Evolutionary conservation across 1,284 basidiomycete genomes (phyloP).

Genomic region (Fistulinella staudtii): DNA sequence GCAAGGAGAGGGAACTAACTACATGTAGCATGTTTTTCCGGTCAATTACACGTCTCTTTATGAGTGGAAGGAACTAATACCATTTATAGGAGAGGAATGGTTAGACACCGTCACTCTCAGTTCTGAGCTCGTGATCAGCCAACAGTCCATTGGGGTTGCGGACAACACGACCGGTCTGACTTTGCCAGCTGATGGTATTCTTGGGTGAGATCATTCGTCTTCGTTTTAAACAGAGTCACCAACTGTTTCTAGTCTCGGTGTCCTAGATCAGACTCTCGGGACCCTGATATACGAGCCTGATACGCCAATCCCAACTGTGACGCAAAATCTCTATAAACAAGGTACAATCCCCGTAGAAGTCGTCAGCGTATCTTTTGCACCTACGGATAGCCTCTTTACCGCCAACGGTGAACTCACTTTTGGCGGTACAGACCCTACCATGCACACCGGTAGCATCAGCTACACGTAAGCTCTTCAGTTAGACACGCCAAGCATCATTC

Average conservation of each 20-base stretch:
- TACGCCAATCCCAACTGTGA: slow-evolving; percentile 32
- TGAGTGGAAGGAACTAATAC: background rate
- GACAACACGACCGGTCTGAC: slow-evolving; percentile 19
- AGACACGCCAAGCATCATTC: background rate
- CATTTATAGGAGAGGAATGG: slow-evolving; percentile 15
- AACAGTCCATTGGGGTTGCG: slow-evolving; percentile 33
- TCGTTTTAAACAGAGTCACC: slow-evolving; percentile 12
- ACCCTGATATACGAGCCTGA: slow-evolving; percentile 13
- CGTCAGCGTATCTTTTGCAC: slow-evolving; percentile 40
- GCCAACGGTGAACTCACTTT: slow-evolving; percentile 44
- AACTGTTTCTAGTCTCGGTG: slow-evolving; percentile 38
- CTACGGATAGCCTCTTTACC: slow-evolving; percentile 25
- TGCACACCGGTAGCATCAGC: slow-evolving; percentile 43
- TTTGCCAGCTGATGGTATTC: background rate
- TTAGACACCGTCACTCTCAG: slow-evolving; percentile 27
- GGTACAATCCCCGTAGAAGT: slow-evolving; percentile 29
- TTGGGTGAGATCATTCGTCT: slow-evolving; percentile 19
- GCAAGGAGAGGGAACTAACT: slow-evolving; percentile 4
- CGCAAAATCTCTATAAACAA: slow-evolving; percentile 35
- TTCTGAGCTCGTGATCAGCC: slow-evolving; percentile 22
- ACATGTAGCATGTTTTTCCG: slow-evolving; percentile 7
- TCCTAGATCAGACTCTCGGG: slow-evolving; percentile 26
- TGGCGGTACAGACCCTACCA: slow-evolving; percentile 47
- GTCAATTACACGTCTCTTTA: background rate
- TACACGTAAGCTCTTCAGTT: slow-evolving; percentile 38